Percentiles rank a stretch among this genome's conserved stretches.
Evolutionary conservation across 345 rosid species (phyloP).

Genomic region (Syzygium aqueum): DNA sequence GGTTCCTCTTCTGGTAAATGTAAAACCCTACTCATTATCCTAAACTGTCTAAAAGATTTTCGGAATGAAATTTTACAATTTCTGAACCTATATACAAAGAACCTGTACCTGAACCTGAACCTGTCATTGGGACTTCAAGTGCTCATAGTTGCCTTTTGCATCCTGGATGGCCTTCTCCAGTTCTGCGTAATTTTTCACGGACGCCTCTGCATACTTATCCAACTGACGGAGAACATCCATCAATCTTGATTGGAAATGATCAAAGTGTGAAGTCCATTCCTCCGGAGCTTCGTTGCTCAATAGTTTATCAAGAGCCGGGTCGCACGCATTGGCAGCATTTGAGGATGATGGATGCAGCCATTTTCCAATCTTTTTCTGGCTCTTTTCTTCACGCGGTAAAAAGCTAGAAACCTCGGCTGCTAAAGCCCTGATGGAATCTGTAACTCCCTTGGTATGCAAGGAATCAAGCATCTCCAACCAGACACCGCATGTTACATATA

Average conservation of each 20-base stretch:
- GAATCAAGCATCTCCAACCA: conserved; percentile 58
- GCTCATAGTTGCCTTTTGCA: conserved; percentile 32
- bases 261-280: conserved; percentile 41
- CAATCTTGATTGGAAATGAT: conserved; percentile 47
- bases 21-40: background rate
- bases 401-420: conserved; percentile 51
- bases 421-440: conserved; percentile 49
- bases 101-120: background rate
- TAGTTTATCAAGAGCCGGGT: conserved; percentile 19
- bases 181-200: conserved; percentile 43
- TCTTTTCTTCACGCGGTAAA: conserved; percentile 75
- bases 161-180: conserved; percentile 33
- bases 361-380: conserved; percentile 30
- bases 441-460: conserved; percentile 50
- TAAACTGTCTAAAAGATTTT: background rate
- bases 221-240: conserved; percentile 44
- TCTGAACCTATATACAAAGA: background rate
- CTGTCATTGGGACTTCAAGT: conserved; percentile 7
- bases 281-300: conserved; percentile 47
- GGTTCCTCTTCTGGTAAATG: background rate
- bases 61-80: background rate
- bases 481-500: conserved; percentile 54
- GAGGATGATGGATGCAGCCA: conserved; percentile 4
- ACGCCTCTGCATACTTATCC: conserved; percentile 37
- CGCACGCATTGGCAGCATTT: conserved; percentile 27